These are phyloP conservation scores for Fusarium napiforme DNA, from an alignment of 2,329 filamentous ascomycete genomes.

Conservation along the genomic window DNA sequence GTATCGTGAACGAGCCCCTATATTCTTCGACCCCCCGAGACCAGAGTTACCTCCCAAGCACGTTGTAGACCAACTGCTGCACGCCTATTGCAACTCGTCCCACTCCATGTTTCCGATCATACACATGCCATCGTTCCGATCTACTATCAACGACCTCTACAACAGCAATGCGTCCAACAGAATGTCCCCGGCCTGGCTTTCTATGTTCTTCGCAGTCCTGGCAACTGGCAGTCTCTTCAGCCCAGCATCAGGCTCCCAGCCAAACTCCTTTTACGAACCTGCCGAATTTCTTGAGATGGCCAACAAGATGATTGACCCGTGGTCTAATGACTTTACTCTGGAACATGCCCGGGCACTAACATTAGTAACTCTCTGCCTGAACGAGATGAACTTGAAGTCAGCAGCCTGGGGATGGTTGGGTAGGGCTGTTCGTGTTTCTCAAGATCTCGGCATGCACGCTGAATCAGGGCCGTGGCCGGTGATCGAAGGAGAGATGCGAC, in stretches of 20 bases:
- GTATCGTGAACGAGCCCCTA: slow-evolving; percentile 65
- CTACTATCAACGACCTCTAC: slow-evolving; percentile 82
- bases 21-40: slow-evolving; percentile 62
- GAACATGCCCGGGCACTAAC: slow-evolving; percentile 79
- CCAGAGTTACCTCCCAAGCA: slow-evolving; percentile 77
- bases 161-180: slow-evolving; percentile 65
- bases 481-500: slow-evolving; percentile 86
- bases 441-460: slow-evolving; percentile 83
- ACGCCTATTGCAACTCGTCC: slow-evolving; percentile 78
- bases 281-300: slow-evolving; percentile 77
- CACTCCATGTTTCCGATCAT: slow-evolving; percentile 87
- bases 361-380: slow-evolving; percentile 80
- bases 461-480: slow-evolving; percentile 79
- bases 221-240: slow-evolving; percentile 84
- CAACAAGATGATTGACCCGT: slow-evolving; percentile 78
- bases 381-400: slow-evolving; percentile 87
- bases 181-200: slow-evolving; percentile 76
- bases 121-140: slow-evolving; percentile 86
- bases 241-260: slow-evolving; percentile 62
- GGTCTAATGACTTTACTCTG: slow-evolving; percentile 80
- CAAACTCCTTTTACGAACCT: slow-evolving; percentile 64
- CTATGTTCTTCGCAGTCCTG: slow-evolving; percentile 84
- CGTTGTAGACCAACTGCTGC: slow-evolving; percentile 76
- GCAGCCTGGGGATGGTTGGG: slow-evolving; percentile 89
- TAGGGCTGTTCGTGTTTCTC: slow-evolving; percentile 79